Conservation (phyloP, 2,329 filamentous ascomycete species). For the Botrytis medusae region DNA sequence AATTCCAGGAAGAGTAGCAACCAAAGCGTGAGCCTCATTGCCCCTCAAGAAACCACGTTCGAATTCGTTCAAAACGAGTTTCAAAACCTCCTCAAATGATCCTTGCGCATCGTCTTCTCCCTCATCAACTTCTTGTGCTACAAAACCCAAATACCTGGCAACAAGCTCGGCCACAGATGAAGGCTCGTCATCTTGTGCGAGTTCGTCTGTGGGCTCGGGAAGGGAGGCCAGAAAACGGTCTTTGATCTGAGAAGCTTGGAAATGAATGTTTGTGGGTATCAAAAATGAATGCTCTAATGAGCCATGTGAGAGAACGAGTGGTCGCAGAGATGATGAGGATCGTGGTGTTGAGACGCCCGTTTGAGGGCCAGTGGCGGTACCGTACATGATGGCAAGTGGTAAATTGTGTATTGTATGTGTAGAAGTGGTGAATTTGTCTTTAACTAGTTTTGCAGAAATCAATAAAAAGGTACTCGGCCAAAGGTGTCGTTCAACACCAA, state of each 20-base stretch:
- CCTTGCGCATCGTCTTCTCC: slow-evolving; percentile 87
- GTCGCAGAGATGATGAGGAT: slow-evolving; percentile 88
- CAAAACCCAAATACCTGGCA: slow-evolving; percentile 86
- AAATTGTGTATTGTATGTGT: not conserved
- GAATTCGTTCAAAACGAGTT: slow-evolving; percentile 91
- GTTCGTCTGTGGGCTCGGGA: slow-evolving; percentile 90
- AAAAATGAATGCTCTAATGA: slow-evolving; percentile 95
- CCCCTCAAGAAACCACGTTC: slow-evolving; percentile 92
- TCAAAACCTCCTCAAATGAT: slow-evolving; percentile 89
- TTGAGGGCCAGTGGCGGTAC: slow-evolving; percentile 77
- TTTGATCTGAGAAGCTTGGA: slow-evolving; percentile 92
- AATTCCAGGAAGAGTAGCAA: slow-evolving; percentile 83
- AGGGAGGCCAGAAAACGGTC: slow-evolving; percentile 83
- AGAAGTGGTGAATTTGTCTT: slow-evolving; percentile 19
- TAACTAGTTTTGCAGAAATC: slow-evolving; percentile 18
- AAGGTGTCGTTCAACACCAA: not conserved
- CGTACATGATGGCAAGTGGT: slow-evolving; percentile 69
- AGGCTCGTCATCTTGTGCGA: slow-evolving; percentile 98
- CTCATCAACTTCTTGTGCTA: slow-evolving; percentile 85
- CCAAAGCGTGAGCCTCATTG: slow-evolving; percentile 93
- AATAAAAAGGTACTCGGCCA: not conserved
- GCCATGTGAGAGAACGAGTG: slow-evolving; percentile 87
- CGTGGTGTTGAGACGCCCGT: slow-evolving; percentile 97
- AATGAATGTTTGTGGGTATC: slow-evolving; percentile 92
- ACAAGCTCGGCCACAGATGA: slow-evolving; percentile 92